Percentiles rank a stretch among this genome's conserved stretches.
Conservation (phyloP, 73 alveolate genomes). For the Tetrahymena thermophila region DNA sequence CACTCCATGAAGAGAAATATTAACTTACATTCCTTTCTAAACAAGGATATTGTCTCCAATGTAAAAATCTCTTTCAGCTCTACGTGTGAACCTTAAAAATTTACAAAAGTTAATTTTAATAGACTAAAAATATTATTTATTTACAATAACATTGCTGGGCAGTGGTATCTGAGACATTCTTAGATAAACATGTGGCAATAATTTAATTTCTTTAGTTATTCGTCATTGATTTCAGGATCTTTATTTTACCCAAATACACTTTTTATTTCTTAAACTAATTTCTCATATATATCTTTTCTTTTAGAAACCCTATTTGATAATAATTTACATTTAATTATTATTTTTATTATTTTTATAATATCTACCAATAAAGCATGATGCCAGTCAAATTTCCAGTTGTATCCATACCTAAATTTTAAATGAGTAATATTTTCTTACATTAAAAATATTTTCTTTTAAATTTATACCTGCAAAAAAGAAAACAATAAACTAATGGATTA, state of each 20-base stretch:
- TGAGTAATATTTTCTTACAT: neutral
- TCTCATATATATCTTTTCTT: neutral
- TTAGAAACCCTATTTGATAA: neutral
- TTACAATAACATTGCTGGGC: neutral
- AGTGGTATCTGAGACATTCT: neutral
- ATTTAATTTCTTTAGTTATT: neutral
- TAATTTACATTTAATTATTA: neutral
- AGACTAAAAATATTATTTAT: neutral
- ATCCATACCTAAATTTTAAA: neutral
- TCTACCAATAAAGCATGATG: neutral
- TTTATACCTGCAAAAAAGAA: neutral
- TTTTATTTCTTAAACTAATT: neutral
- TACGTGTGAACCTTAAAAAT: neutral
- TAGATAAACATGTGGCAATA: neutral
- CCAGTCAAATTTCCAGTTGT: neutral
- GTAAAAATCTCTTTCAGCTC: neutral
- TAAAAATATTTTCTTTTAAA: neutral
- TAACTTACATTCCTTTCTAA: conserved; percentile 19
- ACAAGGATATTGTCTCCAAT: conserved; percentile 9
- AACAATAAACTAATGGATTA: neutral
- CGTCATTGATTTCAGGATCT: neutral
- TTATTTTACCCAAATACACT: neutral
- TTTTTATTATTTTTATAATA: neutral
- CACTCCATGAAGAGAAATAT: neutral
- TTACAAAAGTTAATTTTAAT: neutral